Base-by-base conservation (phyloP, 306 rosid genomes). In the Carpinus viminea region DNA sequence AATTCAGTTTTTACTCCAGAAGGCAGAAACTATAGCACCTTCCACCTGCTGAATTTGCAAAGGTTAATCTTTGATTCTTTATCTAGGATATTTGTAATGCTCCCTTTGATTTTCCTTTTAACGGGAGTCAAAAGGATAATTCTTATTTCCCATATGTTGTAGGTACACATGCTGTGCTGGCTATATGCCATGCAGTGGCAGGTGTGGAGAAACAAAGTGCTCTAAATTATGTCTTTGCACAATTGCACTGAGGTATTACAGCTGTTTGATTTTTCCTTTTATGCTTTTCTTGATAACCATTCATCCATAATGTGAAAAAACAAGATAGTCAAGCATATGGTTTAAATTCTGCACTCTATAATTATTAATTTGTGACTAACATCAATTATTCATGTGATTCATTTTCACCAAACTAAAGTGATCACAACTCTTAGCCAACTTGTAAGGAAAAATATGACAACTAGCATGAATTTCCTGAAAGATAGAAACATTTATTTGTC, bases 111-210 rank as follows among this genome's bases (percentile, higher is more conserved):
- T 78, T 65, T 57, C 31, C 48, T 41, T 59, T 68, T n/a, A 36
- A 48, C 26, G 8, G 78, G 68, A 54, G 55, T 65, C 28, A 24
- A 51, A n/a, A n/a, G 60, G 70, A 50, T 69, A 52, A 62, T 48
- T 55, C 66, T 43, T 16, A 26, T 52, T 69, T 72, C 57, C 77
- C 72, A 24, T 76, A 82, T 82, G 56, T 55, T 76, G 38, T 79
- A 94, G 98, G 86, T 94, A 94, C 73, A 79, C 82, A 4, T 94
- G 97, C 68, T 94, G 98, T 85, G 98, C 92, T 72, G 97, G 97
- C 75, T 92, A 92, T 84, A 89, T 94, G 98, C 98, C 98, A 41
- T 92, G 97, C 74, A 93, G 98, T 77, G 98, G 98, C 48, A 85
- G 93, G 75, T 93, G 96, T 77, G 98, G 98, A 80, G 98, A 93